Evolutionary conservation across 768 basidiomycete genomes (phyloP), one percentile per base, ranked within the genome.

Genomic region (Gymnopilus junonius): DNA sequence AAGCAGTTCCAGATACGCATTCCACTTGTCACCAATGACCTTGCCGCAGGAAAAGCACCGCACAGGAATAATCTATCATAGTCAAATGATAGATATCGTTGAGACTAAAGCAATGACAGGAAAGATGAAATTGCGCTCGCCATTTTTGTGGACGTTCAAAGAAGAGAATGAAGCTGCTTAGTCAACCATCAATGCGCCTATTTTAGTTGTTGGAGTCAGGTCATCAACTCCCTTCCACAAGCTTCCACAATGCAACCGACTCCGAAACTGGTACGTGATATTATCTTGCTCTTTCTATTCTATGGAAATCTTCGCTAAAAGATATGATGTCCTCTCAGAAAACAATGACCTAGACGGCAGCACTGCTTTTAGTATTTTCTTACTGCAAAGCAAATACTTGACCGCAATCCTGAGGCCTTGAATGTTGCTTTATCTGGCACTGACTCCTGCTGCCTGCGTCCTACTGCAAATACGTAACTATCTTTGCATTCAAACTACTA

Each of bases 21-120:
- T 90, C 96, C 97, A 98, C 67, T 97, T 93, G 81, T 98, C 94
- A 51, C 97, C 95, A 42, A 98, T 90, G 65, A 99, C 95, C 77
- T 98, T 98, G 46, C 97, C 97, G 72, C 95, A 97, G 15, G 95
- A 94, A 73, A 97, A 97, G 68, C 95, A 97, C 43, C 96, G 88
- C 8, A 98, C 93, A 48, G 96, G 95, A 66, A 97, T 97, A 64
- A 98, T 99, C 96, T 97, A 69, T 14, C 12, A 40, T 23, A 27
- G 1, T 20, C 14, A 53, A 57, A 32, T 35, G n/a, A 43, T n/a
- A 31, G 20, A 15, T 3, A 37, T 27, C n/a, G 32, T 55, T 61
- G n/a, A 56, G 58, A 63, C 50, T 21, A 35, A 35, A 31, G 17
- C 12, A 11, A 14, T 23, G 37, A 21, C 31, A 15, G 17, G 29